phyloP scores from a whole-genome alignment of 2,329 filamentous ascomycete genomes.

The Didymosphaeria variabile region DNA sequence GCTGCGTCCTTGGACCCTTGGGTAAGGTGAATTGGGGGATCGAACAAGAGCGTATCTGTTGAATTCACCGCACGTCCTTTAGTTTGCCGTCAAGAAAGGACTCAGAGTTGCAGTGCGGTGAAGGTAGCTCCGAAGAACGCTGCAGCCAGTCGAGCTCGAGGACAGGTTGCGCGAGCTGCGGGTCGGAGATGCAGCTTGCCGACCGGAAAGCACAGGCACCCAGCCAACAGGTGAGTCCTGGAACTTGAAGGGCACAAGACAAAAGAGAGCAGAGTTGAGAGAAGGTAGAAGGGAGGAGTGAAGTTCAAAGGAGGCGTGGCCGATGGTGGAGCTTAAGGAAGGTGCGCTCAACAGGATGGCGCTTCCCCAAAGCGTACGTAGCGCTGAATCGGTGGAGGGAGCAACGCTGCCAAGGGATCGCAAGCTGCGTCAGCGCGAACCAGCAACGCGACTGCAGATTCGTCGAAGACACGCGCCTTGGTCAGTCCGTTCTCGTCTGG shows the following conservation, averaged over 20 bases:
- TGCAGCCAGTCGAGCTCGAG: constrained; percentile 14
- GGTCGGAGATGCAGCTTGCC: constrained; percentile 29
- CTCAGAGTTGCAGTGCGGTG: neutral
- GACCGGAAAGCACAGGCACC: constrained; percentile 23
- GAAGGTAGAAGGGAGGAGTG: constrained; percentile 3
- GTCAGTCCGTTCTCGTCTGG: constrained; percentile 1
- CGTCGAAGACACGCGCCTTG: neutral
- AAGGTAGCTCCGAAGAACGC: neutral
- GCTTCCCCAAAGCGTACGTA: constrained; percentile 19
- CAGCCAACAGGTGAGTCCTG: constrained; percentile 9
- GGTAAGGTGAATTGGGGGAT: constrained; percentile 1
- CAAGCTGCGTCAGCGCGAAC: constrained; percentile 16
- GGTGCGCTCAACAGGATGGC: constrained; percentile 25
- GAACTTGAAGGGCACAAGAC: constrained; percentile 8
- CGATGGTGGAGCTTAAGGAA: constrained; percentile 28
- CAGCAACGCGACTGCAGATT: neutral
- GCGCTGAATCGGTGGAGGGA: constrained; percentile 1
- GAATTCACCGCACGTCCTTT: neutral
- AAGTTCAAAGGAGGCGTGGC: constrained; percentile 10
- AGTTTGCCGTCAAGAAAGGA: neutral
- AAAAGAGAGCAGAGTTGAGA: constrained; percentile 16
- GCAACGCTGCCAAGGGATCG: constrained; percentile 10
- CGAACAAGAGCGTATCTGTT: neutral
- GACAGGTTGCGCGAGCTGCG: constrained; percentile 18
- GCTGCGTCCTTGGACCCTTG: neutral